Evolutionary conservation across 2,329 filamentous ascomycete species (phyloP).

Genomic region (Trichoderma sp.): DNA sequence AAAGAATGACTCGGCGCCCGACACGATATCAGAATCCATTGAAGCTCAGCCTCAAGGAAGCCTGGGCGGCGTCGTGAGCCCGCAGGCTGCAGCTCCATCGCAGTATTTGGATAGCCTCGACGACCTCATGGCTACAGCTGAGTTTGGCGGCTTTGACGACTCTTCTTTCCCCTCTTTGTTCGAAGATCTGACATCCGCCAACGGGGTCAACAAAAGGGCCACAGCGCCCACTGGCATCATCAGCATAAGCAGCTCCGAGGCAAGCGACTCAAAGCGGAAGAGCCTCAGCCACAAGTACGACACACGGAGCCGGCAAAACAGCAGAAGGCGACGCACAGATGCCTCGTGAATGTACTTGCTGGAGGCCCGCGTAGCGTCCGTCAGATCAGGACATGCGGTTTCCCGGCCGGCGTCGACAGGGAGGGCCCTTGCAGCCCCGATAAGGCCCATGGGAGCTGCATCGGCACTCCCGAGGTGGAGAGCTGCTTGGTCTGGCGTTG

Average conservation of each 20-base stretch:
- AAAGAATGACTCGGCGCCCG: background rate
- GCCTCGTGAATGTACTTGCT: background rate
- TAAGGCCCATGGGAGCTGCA: slow-evolving; percentile 24
- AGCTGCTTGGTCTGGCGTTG: slow-evolving; percentile 18
- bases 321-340: slow-evolving; percentile 5
- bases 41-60: background rate
- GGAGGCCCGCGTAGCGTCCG: slow-evolving; percentile 1
- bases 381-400: slow-evolving; percentile 15
- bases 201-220: background rate
- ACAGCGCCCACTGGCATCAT: background rate
- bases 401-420: slow-evolving; percentile 10
- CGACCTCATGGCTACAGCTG: background rate
- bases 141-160: background rate
- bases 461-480: slow-evolving; percentile 28
- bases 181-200: background rate
- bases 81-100: background rate
- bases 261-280: slow-evolving; percentile 5
- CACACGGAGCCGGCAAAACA: background rate
- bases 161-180: background rate
- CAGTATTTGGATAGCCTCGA: background rate
- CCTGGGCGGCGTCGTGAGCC: background rate
- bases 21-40: background rate
- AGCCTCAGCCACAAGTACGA: slow-evolving; percentile 7
- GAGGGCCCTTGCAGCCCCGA: slow-evolving; percentile 16
- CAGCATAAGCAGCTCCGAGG: slow-evolving; percentile 8